Conservation (phyloP, 139 green algal species). For the Coccomyxa sp. region DNA sequence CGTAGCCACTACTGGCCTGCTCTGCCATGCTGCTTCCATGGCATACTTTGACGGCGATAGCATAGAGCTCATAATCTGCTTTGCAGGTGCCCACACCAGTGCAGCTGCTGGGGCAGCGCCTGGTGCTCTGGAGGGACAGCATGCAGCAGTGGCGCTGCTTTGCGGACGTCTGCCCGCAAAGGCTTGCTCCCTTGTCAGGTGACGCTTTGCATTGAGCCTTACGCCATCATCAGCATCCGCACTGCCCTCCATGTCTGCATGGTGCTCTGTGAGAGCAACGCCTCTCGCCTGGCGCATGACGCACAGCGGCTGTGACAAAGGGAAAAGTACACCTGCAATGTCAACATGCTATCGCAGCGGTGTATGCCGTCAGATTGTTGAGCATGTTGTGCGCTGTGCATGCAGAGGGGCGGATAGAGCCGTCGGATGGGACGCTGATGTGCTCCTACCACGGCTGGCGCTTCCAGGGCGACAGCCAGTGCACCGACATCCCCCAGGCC, state of each 20-base stretch:
- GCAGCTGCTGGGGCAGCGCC: conserved; percentile 9
- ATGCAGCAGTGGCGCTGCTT: conserved; percentile 27
- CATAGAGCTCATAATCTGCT: too few relatives aligned
- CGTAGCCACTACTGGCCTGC: too few relatives aligned
- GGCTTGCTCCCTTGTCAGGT: conserved; percentile 31
- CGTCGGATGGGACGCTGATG: conserved; percentile 34
- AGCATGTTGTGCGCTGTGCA: background rate
- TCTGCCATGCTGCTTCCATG: too few relatives aligned
- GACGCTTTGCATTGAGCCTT: too few relatives aligned
- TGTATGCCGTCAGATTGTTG: background rate
- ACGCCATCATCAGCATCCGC: too few relatives aligned
- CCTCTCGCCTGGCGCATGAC: background rate
- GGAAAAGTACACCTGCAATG: background rate
- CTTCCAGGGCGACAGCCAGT: conserved; percentile 26
- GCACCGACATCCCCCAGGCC: conserved; percentile 39
- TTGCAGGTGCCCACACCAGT: background rate
- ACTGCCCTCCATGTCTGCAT: background rate
- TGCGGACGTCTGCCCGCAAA: conserved; percentile 51
- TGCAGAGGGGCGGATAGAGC: conserved; percentile 44
- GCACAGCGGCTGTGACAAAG: background rate
- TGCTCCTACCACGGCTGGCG: conserved; percentile 53
- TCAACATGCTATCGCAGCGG: background rate
- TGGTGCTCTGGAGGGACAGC: conserved; percentile 33
- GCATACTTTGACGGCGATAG: too few relatives aligned
- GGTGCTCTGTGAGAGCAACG: background rate